Evolutionary conservation across 108 stramenopile species (phyloP).

Genomic region (Skeletonema tropicum): DNA sequence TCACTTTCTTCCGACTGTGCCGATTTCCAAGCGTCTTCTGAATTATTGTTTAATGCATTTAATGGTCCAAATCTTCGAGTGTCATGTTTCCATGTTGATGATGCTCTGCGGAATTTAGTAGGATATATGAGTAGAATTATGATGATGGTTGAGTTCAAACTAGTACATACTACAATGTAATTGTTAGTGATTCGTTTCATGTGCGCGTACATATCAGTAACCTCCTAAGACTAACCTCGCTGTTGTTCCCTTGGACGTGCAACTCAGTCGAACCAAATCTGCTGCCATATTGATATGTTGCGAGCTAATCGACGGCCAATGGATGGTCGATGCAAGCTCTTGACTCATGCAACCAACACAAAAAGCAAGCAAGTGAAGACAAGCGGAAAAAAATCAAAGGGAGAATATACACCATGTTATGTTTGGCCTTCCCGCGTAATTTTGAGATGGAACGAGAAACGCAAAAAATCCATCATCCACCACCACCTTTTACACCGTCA

Average conservation of each 20-base stretch:
- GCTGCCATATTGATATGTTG: neutral
- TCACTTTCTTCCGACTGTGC: slow-evolving; percentile 43
- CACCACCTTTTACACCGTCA: too few relatives aligned
- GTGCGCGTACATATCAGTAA: neutral
- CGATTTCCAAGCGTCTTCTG: slow-evolving; percentile 47
- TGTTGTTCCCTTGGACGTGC: slow-evolving; percentile 34
- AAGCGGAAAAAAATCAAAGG: too few relatives aligned
- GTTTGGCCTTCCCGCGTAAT: too few relatives aligned
- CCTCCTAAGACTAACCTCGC: slow-evolving; percentile 29
- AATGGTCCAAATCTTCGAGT: slow-evolving; percentile 42
- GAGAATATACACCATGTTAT: too few relatives aligned
- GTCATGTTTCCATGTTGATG: slow-evolving; percentile 48
- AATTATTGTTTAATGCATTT: slow-evolving; percentile 37
- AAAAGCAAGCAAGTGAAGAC: too few relatives aligned
- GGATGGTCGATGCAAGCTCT: too few relatives aligned
- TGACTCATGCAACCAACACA: too few relatives aligned
- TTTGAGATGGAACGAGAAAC: too few relatives aligned
- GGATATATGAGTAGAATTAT: neutral
- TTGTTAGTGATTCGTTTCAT: too few relatives aligned
- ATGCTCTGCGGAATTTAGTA: slow-evolving; percentile 24
- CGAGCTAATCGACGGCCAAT: too few relatives aligned
- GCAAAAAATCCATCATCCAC: too few relatives aligned
- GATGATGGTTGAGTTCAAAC: slow-evolving; percentile 5
- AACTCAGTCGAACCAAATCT: slow-evolving; percentile 31
- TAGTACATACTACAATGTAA: too few relatives aligned